These are phyloP conservation scores for Alternaria brassicicola DNA, from an alignment of 2,329 filamentous ascomycete species.

Conservation along the genomic window DNA sequence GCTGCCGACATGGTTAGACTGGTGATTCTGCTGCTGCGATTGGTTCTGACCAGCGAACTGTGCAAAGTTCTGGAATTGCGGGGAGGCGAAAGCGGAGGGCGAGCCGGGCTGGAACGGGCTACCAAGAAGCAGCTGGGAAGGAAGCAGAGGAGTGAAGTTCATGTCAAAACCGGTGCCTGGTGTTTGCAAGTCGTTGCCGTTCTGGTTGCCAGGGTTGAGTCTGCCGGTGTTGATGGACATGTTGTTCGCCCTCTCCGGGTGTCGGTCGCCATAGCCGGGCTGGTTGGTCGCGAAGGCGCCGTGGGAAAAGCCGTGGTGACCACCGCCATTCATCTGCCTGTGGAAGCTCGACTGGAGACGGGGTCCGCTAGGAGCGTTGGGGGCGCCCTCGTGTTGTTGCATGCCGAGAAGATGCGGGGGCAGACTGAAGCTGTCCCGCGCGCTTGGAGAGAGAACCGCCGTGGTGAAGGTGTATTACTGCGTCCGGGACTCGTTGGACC, in stretches of 20 bases:
- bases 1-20: conserved; percentile 70
- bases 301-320: conserved; percentile 90
- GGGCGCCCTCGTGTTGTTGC: conserved; percentile 79
- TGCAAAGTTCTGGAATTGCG: conserved; percentile 86
- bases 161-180: conserved; percentile 93
- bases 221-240: conserved; percentile 89
- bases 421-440: conserved; percentile 84
- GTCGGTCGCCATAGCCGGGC: conserved; percentile 81
- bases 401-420: conserved; percentile 85
- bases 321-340: conserved; percentile 67
- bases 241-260: conserved; percentile 83
- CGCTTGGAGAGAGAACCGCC: conserved; percentile 77
- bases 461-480: conserved; percentile 71
- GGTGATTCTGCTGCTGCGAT: conserved; percentile 64
- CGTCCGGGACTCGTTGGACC: conserved; percentile 58
- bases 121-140: conserved; percentile 90
- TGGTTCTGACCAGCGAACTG: conserved; percentile 66
- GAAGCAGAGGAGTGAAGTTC: conserved; percentile 96
- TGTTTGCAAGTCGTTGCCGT: conserved; percentile 76
- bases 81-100: conserved; percentile 84
- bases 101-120: conserved; percentile 97
- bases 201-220: conserved; percentile 62
- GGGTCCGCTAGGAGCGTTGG: conserved; percentile 64
- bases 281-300: conserved; percentile 88
- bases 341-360: conserved; percentile 69